A percentile compares a stretch with the other conserved stretches of the same genome.
Conservation (phyloP, 306 rosid genomes). For the Fagus sylvatica region DNA sequence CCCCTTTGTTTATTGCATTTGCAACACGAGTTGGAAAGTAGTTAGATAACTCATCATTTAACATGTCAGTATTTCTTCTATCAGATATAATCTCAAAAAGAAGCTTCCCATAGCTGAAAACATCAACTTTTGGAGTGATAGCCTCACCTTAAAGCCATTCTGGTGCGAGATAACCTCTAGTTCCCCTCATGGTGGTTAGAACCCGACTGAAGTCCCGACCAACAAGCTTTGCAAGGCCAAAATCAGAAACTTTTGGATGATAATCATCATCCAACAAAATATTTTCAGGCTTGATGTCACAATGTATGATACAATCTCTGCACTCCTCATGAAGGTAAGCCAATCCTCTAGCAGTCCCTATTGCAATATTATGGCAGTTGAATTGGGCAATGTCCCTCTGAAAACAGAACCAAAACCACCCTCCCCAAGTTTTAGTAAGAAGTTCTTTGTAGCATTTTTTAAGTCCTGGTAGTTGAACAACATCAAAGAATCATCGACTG, state of each 20-base stretch:
- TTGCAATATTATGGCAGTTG: not conserved
- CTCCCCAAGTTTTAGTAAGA: too few relatives aligned
- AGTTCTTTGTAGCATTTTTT: too few relatives aligned
- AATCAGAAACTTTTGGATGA: slow-evolving; percentile 1
- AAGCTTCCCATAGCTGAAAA: not conserved
- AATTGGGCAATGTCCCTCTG: too few relatives aligned
- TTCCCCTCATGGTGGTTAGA: not conserved
- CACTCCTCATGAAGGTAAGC: not conserved
- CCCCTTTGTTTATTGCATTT: not conserved
- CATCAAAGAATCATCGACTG: too few relatives aligned
- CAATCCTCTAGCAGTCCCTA: not conserved
- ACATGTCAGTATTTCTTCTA: not conserved
- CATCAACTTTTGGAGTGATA: not conserved
- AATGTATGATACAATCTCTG: slow-evolving; percentile 1
- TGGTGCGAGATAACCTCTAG: not conserved
- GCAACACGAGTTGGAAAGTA: not conserved
- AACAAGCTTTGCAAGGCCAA: slow-evolving; percentile 1
- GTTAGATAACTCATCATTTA: not conserved
- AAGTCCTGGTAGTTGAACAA: too few relatives aligned
- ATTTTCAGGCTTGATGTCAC: not conserved
- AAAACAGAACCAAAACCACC: too few relatives aligned
- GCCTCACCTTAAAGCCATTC: not conserved
- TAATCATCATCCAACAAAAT: not conserved
- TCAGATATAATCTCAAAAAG: not conserved
- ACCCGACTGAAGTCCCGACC: not conserved